Conservation (phyloP, 768 basidiomycete species). For the Auricularia auricula-judae region DNA sequence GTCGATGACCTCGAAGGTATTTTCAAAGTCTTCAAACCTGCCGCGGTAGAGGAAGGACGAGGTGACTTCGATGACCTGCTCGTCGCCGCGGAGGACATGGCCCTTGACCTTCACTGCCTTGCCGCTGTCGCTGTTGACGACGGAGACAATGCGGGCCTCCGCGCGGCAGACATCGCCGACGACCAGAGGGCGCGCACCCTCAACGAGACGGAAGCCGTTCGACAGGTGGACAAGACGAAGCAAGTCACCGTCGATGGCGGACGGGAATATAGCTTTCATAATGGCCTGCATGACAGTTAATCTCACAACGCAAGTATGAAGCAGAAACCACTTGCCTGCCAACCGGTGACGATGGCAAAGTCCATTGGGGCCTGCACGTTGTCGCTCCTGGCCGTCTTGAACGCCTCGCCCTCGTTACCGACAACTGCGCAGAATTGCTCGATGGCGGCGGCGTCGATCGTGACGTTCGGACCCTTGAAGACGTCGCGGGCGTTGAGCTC, state of each 20-base stretch:
- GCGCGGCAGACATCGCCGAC: constrained; percentile 87
- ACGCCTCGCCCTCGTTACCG: constrained; percentile 85
- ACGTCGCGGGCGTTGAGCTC: constrained; percentile 69
- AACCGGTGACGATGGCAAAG: constrained; percentile 95
- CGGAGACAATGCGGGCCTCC: constrained; percentile 79
- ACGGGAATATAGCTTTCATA: constrained; percentile 96
- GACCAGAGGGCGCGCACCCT: constrained; percentile 62
- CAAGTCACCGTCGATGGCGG: constrained; percentile 83
- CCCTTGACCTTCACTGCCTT: constrained; percentile 91
- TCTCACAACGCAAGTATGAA: neutral
- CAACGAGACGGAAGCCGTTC: constrained; percentile 87
- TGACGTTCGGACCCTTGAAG: constrained; percentile 80
- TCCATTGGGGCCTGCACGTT: constrained; percentile 90
- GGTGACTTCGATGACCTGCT: constrained; percentile 83
- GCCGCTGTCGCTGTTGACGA: constrained; percentile 82
- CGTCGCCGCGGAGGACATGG: constrained; percentile 60
- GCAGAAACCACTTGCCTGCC: constrained; percentile 59
- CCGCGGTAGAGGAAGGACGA: constrained; percentile 98
- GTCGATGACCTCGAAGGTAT: constrained; percentile 89
- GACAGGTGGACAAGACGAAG: constrained; percentile 94
- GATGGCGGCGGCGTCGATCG: constrained; percentile 62
- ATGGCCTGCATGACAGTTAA: constrained; percentile 55
- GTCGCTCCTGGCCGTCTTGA: constrained; percentile 64
- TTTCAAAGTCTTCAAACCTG: constrained; percentile 83
- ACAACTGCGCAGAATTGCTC: constrained; percentile 88